These are phyloP conservation scores for Euphorbia tirucalli DNA, from an alignment of 345 rosid species.

Conservation along the genomic window DNA sequence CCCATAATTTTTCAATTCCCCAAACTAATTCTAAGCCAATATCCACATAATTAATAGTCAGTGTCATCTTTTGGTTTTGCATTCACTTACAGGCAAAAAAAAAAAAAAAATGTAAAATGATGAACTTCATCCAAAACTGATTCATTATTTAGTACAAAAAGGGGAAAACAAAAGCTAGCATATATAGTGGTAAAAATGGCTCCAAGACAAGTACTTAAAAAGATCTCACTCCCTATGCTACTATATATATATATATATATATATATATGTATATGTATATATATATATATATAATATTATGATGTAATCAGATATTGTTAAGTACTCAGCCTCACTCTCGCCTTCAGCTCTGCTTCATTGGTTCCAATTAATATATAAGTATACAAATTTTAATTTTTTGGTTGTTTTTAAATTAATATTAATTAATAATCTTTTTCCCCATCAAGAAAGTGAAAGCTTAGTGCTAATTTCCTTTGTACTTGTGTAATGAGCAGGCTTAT, in stretches of 20 bases:
- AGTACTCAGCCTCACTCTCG: constrained; percentile 23
- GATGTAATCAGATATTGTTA: constrained; percentile 26
- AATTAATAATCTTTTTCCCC: no score
- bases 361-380: no score
- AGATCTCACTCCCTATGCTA: constrained; percentile 25
- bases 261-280: no score
- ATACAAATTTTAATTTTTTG: neutral
- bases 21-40: no score
- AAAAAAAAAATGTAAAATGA: neutral
- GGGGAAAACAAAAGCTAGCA: neutral
- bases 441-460: constrained; percentile 45
- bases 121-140: constrained; percentile 13
- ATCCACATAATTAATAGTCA: no score
- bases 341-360: neutral
- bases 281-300: no score
- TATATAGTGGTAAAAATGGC: neutral
- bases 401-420: no score
- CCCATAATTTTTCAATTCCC: no score
- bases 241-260: no score
- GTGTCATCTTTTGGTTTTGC: no score
- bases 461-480: constrained; percentile 40
- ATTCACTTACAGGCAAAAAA: no score
- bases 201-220: constrained; percentile 20
- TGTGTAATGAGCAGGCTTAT: no score
- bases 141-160: neutral